These are phyloP conservation scores for Quillaja saponaria DNA, from an alignment of 306 rosid species.

Conservation along the genomic window DNA sequence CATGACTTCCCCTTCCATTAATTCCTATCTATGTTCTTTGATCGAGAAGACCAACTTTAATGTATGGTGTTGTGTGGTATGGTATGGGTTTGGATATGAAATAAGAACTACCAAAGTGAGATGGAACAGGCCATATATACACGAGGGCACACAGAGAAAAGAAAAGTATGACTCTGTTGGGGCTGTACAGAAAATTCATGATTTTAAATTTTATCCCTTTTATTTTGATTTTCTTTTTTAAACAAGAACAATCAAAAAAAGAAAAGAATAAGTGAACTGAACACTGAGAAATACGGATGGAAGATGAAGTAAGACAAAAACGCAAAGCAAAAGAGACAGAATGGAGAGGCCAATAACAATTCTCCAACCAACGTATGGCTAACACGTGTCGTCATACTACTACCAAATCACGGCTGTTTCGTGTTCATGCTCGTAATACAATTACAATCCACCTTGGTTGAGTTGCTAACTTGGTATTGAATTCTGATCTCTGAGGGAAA, in stretches of 20 bases:
- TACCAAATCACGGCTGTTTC: not conserved
- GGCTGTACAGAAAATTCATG: not conserved
- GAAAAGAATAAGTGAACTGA: not conserved
- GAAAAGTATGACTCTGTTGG: not conserved
- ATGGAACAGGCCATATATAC: no score
- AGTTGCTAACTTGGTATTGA: no score
- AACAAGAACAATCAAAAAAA: not conserved
- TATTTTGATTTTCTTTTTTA: no score
- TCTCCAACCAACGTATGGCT: not conserved
- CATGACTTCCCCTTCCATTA: conserved; percentile 40
- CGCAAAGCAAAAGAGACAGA: conserved; percentile 25
- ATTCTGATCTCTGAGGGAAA: no score
- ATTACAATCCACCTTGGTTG: no score
- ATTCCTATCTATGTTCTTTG: no score
- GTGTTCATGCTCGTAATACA: conserved; percentile 5
- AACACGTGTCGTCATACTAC: conserved; percentile 12
- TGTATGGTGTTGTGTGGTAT: no score
- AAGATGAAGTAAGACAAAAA: conserved; percentile 36
- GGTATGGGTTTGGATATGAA: no score
- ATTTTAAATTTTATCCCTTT: no score
- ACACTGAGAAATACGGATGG: conserved; percentile 6
- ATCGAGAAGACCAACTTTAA: no score
- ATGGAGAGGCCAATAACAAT: not conserved
- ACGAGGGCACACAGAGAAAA: not conserved
- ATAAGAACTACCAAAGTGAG: no score